Evolutionary conservation across 768 basidiomycete species (phyloP).

Genomic region (Inosperma sp.): DNA sequence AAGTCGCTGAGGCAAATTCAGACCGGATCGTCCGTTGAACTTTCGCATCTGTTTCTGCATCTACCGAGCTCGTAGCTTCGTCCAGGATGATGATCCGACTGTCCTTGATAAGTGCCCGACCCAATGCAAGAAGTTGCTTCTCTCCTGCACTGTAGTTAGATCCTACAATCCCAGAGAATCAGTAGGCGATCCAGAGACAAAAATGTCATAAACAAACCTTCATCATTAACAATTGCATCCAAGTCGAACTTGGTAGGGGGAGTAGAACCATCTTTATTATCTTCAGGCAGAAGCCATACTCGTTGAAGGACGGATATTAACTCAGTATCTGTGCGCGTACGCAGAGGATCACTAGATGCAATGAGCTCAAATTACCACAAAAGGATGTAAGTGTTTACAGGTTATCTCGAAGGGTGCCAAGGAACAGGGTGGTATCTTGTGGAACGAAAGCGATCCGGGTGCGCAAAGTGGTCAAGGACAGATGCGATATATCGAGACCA

Average conservation of each 20-base stretch:
- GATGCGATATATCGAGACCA: constrained; percentile 42
- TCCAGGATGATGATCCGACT: constrained; percentile 57
- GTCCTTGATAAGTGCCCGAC: constrained; percentile 59
- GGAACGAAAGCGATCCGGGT: constrained; percentile 59
- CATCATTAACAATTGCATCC: constrained; percentile 55
- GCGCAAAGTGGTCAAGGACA: constrained; percentile 53
- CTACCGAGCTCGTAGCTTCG: constrained; percentile 57
- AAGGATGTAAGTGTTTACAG: constrained; percentile 23
- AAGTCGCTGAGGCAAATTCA: too few species aligned
- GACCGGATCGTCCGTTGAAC: constrained; percentile 58
- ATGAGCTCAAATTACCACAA: neutral
- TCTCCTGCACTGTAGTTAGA: constrained; percentile 64
- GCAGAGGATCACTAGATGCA: constrained; percentile 47
- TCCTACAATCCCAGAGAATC: constrained; percentile 17
- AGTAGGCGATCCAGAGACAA: neutral
- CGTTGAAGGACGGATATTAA: constrained; percentile 56
- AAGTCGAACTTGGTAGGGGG: constrained; percentile 67
- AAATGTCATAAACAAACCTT: constrained; percentile 30
- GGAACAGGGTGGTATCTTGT: constrained; percentile 54
- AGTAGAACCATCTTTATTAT: constrained; percentile 35
- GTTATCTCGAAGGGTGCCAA: constrained; percentile 43
- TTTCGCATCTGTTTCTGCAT: constrained; percentile 60
- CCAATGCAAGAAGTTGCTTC: constrained; percentile 58
- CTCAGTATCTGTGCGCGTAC: constrained; percentile 53
- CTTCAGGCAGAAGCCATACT: constrained; percentile 53